Conservation (phyloP, 2,329 filamentous ascomycete genomes). For the Xylaria digitata region DNA sequence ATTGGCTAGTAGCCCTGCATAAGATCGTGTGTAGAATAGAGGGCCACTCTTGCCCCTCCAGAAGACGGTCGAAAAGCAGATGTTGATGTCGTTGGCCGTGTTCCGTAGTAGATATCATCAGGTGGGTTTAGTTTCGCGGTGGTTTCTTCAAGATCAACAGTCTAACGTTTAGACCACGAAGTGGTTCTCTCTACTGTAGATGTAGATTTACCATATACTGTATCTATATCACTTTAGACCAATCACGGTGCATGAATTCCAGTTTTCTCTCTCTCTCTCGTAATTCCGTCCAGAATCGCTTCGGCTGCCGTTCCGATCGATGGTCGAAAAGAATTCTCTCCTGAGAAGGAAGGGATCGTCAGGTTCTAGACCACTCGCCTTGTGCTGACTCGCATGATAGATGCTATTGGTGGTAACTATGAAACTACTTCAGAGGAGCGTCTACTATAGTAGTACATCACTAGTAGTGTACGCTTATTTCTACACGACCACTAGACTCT, state of each 20-base stretch:
- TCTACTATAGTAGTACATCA: too few species aligned
- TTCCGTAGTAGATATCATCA: background rate
- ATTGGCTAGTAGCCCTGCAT: too few species aligned
- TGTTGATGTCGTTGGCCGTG: background rate
- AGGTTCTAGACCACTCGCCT: too few species aligned
- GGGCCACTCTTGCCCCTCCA: background rate
- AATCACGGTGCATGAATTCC: background rate
- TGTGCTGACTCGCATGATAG: background rate
- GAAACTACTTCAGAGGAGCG: background rate
- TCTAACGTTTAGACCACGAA: background rate
- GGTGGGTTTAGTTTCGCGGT: background rate
- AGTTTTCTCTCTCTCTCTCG: background rate
- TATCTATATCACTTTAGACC: too few species aligned
- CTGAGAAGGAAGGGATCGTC: constrained; percentile 22
- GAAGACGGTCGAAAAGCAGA: background rate
- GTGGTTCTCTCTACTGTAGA: background rate
- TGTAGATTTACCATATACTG: too few species aligned
- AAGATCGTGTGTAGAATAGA: background rate
- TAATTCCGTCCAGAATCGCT: background rate
- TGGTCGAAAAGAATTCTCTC: background rate
- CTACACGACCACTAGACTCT: too few species aligned
- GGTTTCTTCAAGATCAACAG: background rate
- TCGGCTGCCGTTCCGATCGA: constrained; percentile 13
- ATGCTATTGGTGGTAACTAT: background rate
- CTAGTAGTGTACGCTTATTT: too few species aligned